Base-by-base conservation (phyloP, 2,329 filamentous ascomycete species). In the Colletotrichum tabaci region DNA sequence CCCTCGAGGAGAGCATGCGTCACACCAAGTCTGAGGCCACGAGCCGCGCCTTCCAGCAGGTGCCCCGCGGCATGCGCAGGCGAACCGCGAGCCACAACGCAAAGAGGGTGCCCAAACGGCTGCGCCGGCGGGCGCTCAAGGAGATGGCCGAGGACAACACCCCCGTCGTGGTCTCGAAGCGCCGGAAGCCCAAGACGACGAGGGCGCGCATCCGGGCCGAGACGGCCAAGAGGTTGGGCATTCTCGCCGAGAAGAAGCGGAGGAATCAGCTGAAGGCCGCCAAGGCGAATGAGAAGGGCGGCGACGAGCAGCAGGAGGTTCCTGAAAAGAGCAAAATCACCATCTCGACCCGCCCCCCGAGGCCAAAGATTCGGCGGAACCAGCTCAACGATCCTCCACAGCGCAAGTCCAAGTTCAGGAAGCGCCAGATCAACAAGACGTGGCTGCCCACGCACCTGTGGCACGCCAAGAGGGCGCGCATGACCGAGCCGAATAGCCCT, bases 361-460 rank as follows among this genome's bases (percentile, higher is more conserved):
- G 87, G 50, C 90, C 92, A 2, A 94, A 93, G 80, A 90, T 93
- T 75, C 92, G 91, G 79, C 90, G 91, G 76, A 90, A 94, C 76
- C 85, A 84, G 64, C 87, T 95, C 61, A 93, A 94, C 66, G 86
- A 89, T 80, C 80, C 91, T 2, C 84, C 83, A 0, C 80, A 77
- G 61, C 79, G 90, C 2, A 87, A 87, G 55, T 89, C 83, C 26
- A 95, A 92, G 77, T 98, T 94, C 79, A 91, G 92, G 75, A 96
- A 94, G 82, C 91, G 96, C 42, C 96, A 98, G 79, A 84, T 92
- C 56, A 88, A 93, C 80, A 98, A 98, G 85, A 95, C 93, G 3
- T 98, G 96, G 94, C 86, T 99, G 18, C 96, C 96, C 0, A 98
- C 96, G 8, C 96, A 99, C 80, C 84, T 97, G 74, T 99, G 93